Conservation (phyloP, 2,329 filamentous ascomycete genomes). For the Trichothecium sympodiale region DNA sequence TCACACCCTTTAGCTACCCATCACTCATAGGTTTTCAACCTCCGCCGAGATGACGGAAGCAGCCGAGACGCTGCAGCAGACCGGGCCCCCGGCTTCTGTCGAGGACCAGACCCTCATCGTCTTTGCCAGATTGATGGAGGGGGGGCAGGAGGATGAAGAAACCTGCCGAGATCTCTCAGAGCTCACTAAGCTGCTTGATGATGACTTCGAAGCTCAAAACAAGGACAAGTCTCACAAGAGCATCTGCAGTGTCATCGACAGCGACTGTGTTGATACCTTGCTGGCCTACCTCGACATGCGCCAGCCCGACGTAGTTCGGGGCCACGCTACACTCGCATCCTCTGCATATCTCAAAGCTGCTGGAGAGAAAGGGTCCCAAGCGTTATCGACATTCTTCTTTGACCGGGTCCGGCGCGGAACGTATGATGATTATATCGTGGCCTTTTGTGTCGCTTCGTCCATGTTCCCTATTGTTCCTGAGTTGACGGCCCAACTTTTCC, state of each 20-base stretch:
- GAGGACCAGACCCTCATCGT: slow-evolving; percentile 63
- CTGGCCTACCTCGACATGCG: slow-evolving; percentile 80
- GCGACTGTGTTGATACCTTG: slow-evolving; percentile 72
- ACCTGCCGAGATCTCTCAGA: slow-evolving; percentile 48
- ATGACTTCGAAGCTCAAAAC: slow-evolving; percentile 37
- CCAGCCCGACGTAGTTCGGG: slow-evolving; percentile 59
- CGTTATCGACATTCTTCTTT: slow-evolving; percentile 66
- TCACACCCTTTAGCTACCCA: too few relatives aligned
- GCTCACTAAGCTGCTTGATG: slow-evolving; percentile 48
- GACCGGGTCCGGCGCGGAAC: slow-evolving; percentile 60
- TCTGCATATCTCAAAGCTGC: slow-evolving; percentile 76
- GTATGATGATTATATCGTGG: slow-evolving; percentile 80
- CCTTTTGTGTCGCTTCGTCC: slow-evolving; percentile 83
- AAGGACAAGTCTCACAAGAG: slow-evolving; percentile 30
- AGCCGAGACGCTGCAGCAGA: slow-evolving; percentile 18
- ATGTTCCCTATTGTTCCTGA: slow-evolving; percentile 79
- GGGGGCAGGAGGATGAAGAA: slow-evolving; percentile 70
- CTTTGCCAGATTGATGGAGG: slow-evolving; percentile 82
- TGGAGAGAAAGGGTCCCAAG: slow-evolving; percentile 56
- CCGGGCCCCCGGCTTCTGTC: slow-evolving; percentile 23
- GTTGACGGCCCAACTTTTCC: slow-evolving; percentile 66
- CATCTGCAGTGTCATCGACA: slow-evolving; percentile 54
- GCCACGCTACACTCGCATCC: slow-evolving; percentile 70
- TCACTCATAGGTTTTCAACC: too few relatives aligned
- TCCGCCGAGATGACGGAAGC: slow-evolving; percentile 19